phyloP scores from a whole-genome alignment of 2,329 filamentous ascomycete species.

The Aureobasidium melanogenum region DNA sequence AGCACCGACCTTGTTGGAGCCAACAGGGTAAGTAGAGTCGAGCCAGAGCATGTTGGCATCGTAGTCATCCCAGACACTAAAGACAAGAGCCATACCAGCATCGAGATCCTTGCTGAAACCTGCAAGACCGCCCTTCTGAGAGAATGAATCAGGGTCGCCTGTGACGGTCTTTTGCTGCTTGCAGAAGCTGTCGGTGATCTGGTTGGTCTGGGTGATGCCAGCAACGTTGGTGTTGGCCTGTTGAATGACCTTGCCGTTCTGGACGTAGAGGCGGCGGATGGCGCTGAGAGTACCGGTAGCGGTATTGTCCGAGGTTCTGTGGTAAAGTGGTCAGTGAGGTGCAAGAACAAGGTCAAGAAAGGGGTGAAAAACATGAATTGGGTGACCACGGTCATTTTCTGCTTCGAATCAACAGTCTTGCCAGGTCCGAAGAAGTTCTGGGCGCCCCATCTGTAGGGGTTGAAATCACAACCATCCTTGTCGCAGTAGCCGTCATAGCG shows the following conservation, averaged over 20 bases:
- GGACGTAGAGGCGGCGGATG: slow-evolving; percentile 58
- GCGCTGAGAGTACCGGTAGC: slow-evolving; percentile 43
- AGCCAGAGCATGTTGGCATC: slow-evolving; percentile 65
- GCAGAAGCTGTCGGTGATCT: slow-evolving; percentile 52
- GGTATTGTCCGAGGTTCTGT: slow-evolving; percentile 33
- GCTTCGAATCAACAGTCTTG: slow-evolving; percentile 50
- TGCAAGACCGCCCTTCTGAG: slow-evolving; percentile 46
- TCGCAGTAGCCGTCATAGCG: slow-evolving; percentile 55
- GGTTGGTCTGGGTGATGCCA: slow-evolving; percentile 41
- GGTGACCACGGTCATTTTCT: slow-evolving; percentile 33
- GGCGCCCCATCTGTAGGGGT: slow-evolving; percentile 58
- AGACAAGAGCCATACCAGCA: slow-evolving; percentile 55
- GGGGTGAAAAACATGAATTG: too few relatives aligned
- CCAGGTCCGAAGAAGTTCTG: slow-evolving; percentile 50
- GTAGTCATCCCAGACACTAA: slow-evolving; percentile 57
- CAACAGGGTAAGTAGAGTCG: slow-evolving; percentile 36
- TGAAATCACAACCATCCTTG: slow-evolving; percentile 57
- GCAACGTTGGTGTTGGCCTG: slow-evolving; percentile 28
- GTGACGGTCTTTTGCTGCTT: slow-evolving; percentile 25
- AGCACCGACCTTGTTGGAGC: slow-evolving; percentile 16
- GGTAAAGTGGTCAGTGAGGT: too few relatives aligned
- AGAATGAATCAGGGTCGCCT: slow-evolving; percentile 39
- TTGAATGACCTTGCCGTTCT: slow-evolving; percentile 49
- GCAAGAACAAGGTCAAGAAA: too few relatives aligned
- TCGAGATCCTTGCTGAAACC: slow-evolving; percentile 47